Percentiles rank a stretch among this genome's conserved stretches.
Evolutionary conservation across 2,329 filamentous ascomycete genomes (phyloP).

Genomic region (Penicillium sclerotigenum): DNA sequence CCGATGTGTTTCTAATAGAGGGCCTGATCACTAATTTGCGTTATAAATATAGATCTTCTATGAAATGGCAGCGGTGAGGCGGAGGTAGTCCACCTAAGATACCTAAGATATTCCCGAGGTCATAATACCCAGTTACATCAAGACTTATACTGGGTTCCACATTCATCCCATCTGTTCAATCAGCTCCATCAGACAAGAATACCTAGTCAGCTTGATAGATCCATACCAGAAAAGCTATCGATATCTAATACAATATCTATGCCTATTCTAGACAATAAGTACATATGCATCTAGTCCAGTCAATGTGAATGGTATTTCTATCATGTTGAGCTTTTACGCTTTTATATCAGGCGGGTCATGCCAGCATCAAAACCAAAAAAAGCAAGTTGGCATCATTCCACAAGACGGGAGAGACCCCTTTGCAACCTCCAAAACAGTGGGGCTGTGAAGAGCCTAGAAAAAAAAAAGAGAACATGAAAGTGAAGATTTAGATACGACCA

Average conservation of each 20-base stretch:
- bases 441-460: conserved; percentile 4
- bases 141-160: too few relatives aligned
- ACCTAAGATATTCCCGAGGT: too few relatives aligned
- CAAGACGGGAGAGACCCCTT: background rate
- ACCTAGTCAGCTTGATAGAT: too few relatives aligned
- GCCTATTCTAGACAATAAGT: background rate
- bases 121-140: too few relatives aligned
- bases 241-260: too few relatives aligned
- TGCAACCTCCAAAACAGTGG: background rate
- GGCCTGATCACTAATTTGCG: too few relatives aligned
- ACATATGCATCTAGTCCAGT: background rate
- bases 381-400: background rate
- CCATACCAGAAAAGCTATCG: too few relatives aligned
- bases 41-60: too few relatives aligned
- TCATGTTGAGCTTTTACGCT: conserved; percentile 25
- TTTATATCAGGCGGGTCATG: conserved; percentile 14
- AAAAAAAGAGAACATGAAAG: conserved; percentile 9
- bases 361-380: conserved; percentile 5
- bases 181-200: too few relatives aligned
- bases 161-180: too few relatives aligned
- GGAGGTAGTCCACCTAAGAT: too few relatives aligned
- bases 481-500: conserved; percentile 2
- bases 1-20: background rate
- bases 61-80: too few relatives aligned
- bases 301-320: conserved; percentile 20